Percentiles rank a stretch among this genome's conserved stretches.
phyloP scores from a whole-genome alignment of 202 grass and related monocot species.

The Zizania palustris region DNA sequence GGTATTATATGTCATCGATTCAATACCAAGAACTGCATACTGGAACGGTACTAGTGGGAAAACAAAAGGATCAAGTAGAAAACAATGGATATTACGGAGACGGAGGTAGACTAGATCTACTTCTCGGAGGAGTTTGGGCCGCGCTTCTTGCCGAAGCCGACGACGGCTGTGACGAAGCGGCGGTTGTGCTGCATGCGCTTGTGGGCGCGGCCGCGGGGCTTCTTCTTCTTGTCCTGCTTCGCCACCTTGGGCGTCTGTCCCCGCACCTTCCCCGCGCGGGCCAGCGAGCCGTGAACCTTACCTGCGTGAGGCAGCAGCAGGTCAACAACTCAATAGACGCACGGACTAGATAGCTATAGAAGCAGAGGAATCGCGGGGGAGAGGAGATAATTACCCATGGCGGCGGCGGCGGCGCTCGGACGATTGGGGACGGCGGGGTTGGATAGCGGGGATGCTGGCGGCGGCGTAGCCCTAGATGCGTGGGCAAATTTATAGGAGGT shows the following conservation, averaged over 20 bases:
- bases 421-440: neutral
- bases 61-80: conserved; percentile 8
- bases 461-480: conserved; percentile 4
- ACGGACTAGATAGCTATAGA: neutral
- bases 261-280: conserved; percentile 72
- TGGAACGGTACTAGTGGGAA: neutral
- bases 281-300: conserved; percentile 81
- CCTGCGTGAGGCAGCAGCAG: conserved; percentile 26
- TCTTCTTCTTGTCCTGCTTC: conserved; percentile 93
- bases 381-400: conserved; percentile 51
- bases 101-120: conserved; percentile 43
- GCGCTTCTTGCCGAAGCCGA: conserved; percentile 88
- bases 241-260: conserved; percentile 85
- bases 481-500: conserved; percentile 38
- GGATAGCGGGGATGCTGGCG: neutral
- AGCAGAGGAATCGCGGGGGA: neutral
- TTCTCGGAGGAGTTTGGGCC: conserved; percentile 87
- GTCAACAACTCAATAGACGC: neutral
- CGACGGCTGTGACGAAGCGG: conserved; percentile 81
- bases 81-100: neutral
- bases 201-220: conserved; percentile 70
- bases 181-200: conserved; percentile 88
- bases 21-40: conserved; percentile 21
- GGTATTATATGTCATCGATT: neutral
- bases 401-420: conserved; percentile 2